Conservation (phyloP, 768 basidiomycete genomes). For the Cystofilobasidium bisporidii region DNA sequence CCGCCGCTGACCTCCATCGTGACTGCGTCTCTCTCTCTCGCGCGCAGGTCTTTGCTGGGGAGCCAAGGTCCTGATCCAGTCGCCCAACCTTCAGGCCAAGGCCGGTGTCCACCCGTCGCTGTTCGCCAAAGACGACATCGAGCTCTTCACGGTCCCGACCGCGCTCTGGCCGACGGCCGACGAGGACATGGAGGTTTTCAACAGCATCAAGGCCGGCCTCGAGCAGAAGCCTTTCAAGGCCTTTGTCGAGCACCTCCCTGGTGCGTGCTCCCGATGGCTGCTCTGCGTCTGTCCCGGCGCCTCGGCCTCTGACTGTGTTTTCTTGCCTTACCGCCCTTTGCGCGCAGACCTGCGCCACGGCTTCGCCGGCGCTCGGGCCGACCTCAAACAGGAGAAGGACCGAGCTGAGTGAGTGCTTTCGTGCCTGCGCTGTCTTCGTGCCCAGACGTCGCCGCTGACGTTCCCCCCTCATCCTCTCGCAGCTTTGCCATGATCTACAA, state of each 20-base stretch:
- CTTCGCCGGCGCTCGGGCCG: constrained; percentile 21
- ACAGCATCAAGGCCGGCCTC: constrained; percentile 15
- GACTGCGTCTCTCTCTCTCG: not conserved
- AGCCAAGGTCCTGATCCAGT: constrained; percentile 22
- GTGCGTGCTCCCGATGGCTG: not conserved
- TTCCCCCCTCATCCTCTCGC: not conserved
- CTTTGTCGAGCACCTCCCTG: not conserved
- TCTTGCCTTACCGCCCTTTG: not conserved
- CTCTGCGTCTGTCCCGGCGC: too few species aligned
- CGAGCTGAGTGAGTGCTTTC: not conserved
- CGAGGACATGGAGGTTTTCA: constrained; percentile 24
- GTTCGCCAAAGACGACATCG: constrained; percentile 19
- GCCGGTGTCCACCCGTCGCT: constrained; percentile 24
- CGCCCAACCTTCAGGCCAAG: constrained; percentile 19
- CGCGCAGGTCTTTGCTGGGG: constrained; percentile 22
- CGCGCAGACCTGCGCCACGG: constrained; percentile 12
- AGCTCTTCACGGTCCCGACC: constrained; percentile 13
- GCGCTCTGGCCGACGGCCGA: constrained; percentile 24
- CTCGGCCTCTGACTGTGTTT: not conserved
- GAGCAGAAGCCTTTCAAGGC: constrained; percentile 9
- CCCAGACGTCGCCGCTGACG: not conserved
- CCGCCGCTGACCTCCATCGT: not conserved
- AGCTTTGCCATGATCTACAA: constrained; percentile 2
- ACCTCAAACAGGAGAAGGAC: constrained; percentile 14
- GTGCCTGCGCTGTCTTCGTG: not conserved